phyloP scores from a whole-genome alignment of 2,329 filamentous ascomycete genomes.

The Colletotrichum sp. region DNA sequence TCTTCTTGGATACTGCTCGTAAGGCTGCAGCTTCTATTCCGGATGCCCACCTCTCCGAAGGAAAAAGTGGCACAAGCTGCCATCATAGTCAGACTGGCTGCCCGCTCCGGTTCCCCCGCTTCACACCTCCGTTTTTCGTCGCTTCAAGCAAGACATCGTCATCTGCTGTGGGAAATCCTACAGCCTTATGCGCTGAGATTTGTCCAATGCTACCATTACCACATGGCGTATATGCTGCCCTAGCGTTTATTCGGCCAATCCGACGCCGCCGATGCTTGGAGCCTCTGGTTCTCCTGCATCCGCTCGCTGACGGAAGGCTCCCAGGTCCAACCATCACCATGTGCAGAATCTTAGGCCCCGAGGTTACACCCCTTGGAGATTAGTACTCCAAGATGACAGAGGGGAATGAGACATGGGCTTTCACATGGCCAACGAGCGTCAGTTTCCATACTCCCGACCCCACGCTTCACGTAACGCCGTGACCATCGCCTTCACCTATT shows the following conservation, averaged over 20 bases:
- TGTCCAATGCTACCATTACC: neutral
- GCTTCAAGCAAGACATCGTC: neutral
- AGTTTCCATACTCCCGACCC: neutral
- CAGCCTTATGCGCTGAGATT: neutral
- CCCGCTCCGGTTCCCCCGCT: neutral
- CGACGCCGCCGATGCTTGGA: neutral
- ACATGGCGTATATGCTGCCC: neutral
- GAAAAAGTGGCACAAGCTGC: neutral
- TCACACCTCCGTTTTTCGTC: neutral
- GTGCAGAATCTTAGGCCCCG: neutral
- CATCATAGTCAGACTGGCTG: neutral
- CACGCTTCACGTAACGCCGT: neutral
- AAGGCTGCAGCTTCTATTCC: neutral
- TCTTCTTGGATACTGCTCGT: neutral
- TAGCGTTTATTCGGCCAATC: slow-evolving; percentile 3
- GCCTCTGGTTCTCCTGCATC: neutral
- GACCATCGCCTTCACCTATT: neutral
- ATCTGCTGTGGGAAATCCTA: neutral
- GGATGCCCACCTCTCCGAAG: neutral
- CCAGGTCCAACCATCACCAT: neutral
- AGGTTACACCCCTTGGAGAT: neutral
- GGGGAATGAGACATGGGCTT: neutral
- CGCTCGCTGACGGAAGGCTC: neutral
- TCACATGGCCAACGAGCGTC: neutral
- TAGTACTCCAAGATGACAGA: neutral